Base-by-base conservation (phyloP, 345 rosid genomes). In the Gossypium rotundifolium region DNA sequence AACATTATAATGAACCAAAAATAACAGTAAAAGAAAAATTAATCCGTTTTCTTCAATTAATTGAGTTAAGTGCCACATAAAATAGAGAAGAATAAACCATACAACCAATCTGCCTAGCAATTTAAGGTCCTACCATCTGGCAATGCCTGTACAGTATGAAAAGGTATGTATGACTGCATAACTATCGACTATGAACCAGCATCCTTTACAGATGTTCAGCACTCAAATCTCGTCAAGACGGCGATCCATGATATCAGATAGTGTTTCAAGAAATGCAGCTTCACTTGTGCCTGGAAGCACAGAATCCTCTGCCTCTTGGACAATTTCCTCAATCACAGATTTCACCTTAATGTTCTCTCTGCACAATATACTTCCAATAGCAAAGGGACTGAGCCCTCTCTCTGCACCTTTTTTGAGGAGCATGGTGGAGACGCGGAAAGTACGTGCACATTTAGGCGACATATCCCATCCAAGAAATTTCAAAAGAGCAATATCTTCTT, bases 341-440 rank as follows among this genome's bases (percentile, higher is more conserved):
- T 89, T 87, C 76, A 83, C 74, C 57, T 29, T 85, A 23, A 91
- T 70, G 16, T 88, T 88, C 72, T 87, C 88, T 81, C 97, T 83
- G 75, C 98, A 93, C 97, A 91, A 91, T 45, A 88, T 81, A 80
- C 85, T 88, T 74, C 97, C 98, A 3, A 93, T 88, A 72, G 80
- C 58, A 69, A 81, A 93, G 64, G 97, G 90, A 73, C 89, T 86
- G n/a, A 93, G 82, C 52, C 95, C 95, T 73, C 88, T 87, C 59
- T 82, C 84, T 8, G 75, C 95, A 63, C 97, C 97, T 80, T 93
- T 93, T 87, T 93, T 89, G 48, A 91, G 70, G 40, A 93, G 97
- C 97, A 93, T 93, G 12, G 98, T 91, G 44, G 97, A 90, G 77
- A 91, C 84, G 63, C 74, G 83, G 8, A 91, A 83, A 3, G 88